Base-by-base conservation (phyloP, 2,329 filamentous ascomycete species). In the Polychaeton citri region DNA sequence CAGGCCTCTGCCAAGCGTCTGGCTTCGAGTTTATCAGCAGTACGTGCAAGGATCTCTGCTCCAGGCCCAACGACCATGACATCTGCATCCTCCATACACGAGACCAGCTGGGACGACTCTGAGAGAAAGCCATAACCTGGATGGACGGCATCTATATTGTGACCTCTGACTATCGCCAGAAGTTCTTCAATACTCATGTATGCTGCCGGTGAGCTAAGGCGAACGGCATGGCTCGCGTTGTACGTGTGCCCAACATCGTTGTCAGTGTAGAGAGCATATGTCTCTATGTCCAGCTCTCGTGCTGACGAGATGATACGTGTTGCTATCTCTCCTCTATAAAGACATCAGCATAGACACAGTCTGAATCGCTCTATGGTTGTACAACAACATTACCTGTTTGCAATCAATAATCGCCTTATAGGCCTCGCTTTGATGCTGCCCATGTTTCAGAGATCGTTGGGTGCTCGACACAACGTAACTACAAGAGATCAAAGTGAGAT, bases 41-140 rank as follows among this genome's bases (percentile, higher is more conserved):
- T 74, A n/a, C 59, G 48, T 7, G 56, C 57, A n/a, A 76, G 49
- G 35, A 74, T 71, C 19, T 78, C 76, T 45, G 61, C 61, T 1
- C 69, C 69, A 1, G 72, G 72, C 0, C 72, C 72, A 7, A 75
- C 59, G 2, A 75, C 67, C 6, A 64, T 50, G 2, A 64, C 58
- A 1, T 59, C 56, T 0, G 61, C 63, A 38, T 71, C 64, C 3
- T 64, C 56, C 59, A 71, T 64, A 9, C 61, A 53, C 26, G 32
- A 26, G 46, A 68, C 60, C 34, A 76, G 72, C 0, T 65, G 62
- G 2, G 65, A 57, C 16, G 61, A 70, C 46, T 76, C 72, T 9
- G 67, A 71, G 2, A 76, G 57, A 54, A 93, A 76, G 7, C 72
- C 72, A 55, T 76, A 76, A 4, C 71, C 72, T 0, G 72, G 71